Percentiles rank a stretch among this genome's conserved stretches.
Evolutionary conservation across 2,329 filamentous ascomycete species (phyloP).

Genomic region (Exophiala aquamarina): DNA sequence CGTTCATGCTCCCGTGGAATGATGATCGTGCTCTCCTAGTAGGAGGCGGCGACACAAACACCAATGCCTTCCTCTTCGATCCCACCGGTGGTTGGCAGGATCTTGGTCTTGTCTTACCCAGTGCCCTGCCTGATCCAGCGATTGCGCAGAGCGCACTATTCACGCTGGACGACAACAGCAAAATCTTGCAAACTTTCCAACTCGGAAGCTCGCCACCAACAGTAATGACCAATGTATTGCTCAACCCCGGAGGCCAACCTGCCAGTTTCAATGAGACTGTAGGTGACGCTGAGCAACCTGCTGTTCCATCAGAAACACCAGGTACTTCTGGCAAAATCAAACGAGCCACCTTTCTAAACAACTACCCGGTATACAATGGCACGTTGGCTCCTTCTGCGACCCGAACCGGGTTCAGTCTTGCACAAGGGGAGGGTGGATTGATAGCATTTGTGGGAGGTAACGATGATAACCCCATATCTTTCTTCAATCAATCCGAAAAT

Average conservation of each 20-base stretch:
- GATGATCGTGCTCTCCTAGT: conserved; percentile 69
- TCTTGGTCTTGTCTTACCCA: conserved; percentile 63
- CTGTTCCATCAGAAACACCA: conserved; percentile 28
- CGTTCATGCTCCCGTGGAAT: conserved; percentile 74
- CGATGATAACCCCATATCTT: conserved; percentile 63
- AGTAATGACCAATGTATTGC: conserved; percentile 68
- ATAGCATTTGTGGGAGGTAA: conserved; percentile 79
- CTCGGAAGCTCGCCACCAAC: conserved; percentile 71
- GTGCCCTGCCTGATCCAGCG: conserved; percentile 60
- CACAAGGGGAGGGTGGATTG: conserved; percentile 63
- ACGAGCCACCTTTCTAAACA: conserved; percentile 56
- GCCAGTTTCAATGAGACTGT: conserved; percentile 51
- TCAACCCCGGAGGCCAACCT: conserved; percentile 57
- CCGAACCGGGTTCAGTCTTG: conserved; percentile 70
- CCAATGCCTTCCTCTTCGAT: conserved; percentile 71
- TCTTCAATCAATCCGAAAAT: conserved; percentile 77
- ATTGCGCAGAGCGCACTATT: conserved; percentile 65
- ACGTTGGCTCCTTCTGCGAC: conserved; percentile 66
- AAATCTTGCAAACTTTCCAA: conserved; percentile 76
- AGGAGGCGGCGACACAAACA: conserved; percentile 68
- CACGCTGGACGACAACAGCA: conserved; percentile 72
- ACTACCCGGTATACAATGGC: conserved; percentile 78
- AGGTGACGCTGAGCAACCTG: conserved; percentile 42
- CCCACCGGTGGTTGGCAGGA: conserved; percentile 64
- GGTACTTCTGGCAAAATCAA: conserved; percentile 41